A percentile compares a stretch with the other conserved stretches of the same genome.
Evolutionary conservation across 208 protist genomes (phyloP).

Genomic region (Tritrichomonas foetus): DNA sequence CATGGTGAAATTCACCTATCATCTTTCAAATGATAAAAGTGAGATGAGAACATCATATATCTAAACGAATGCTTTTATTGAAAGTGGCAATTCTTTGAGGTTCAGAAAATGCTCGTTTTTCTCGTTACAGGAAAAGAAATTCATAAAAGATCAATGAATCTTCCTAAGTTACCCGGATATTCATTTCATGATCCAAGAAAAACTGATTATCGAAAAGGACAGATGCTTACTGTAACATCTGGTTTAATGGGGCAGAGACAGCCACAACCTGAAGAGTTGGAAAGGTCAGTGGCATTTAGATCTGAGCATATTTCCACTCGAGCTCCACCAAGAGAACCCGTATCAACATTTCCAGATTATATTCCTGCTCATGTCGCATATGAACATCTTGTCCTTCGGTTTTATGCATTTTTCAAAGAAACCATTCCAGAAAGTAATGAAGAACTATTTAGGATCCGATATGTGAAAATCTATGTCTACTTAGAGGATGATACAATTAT

Average conservation of each 20-base stretch:
- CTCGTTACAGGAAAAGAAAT: too few species aligned
- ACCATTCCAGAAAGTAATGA: slow-evolving; percentile 73
- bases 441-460: slow-evolving; percentile 75
- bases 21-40: too few species aligned
- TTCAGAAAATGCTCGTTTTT: too few species aligned
- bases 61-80: too few species aligned
- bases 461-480: slow-evolving; percentile 78
- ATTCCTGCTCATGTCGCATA: slow-evolving; percentile 17
- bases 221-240: not conserved
- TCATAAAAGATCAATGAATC: too few species aligned
- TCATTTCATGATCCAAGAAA: not conserved
- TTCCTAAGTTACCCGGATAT: slow-evolving; percentile 27
- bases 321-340: slow-evolving; percentile 4
- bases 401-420: slow-evolving; percentile 85
- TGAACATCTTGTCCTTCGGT: slow-evolving; percentile 71
- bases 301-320: not conserved
- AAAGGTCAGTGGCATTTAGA: not conserved
- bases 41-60: too few species aligned
- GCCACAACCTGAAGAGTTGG: not conserved
- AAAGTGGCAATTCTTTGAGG: too few species aligned
- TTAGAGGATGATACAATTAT: slow-evolving; percentile 82
- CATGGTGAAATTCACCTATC: too few species aligned
- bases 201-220: not conserved
- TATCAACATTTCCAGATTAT: not conserved
- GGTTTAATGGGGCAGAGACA: not conserved